Conservation (phyloP, 345 rosid species). For the Eutrema heterophyllum region DNA sequence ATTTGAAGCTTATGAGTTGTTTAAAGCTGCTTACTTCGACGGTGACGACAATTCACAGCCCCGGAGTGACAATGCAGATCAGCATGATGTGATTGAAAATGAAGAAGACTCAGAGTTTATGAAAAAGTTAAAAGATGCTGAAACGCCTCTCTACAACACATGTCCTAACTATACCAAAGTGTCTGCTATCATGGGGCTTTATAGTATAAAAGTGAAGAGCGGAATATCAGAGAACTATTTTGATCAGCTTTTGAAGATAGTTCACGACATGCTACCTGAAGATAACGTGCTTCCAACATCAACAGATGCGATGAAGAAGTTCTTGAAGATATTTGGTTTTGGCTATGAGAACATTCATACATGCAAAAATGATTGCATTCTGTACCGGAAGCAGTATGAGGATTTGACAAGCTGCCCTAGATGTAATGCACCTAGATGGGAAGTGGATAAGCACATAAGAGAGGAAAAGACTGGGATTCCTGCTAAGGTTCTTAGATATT, state of each 20-base stretch:
- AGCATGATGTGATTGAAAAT: background rate
- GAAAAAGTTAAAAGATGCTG: background rate
- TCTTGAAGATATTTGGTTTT: background rate
- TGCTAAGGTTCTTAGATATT: background rate
- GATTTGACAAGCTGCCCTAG: background rate
- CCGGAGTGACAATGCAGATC: background rate
- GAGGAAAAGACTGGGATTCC: background rate
- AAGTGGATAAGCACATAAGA: background rate
- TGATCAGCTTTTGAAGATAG: no score
- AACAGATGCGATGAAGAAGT: background rate
- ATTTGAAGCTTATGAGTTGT: background rate
- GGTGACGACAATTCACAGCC: background rate
- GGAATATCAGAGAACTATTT: no score
- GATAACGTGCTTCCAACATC: background rate
- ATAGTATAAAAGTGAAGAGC: no score
- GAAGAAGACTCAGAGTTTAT: background rate
- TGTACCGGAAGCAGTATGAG: background rate
- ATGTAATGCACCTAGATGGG: no score
- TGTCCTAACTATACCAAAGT: no score
- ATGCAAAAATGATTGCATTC: background rate
- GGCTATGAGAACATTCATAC: background rate
- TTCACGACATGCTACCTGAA: background rate
- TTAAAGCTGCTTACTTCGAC: background rate
- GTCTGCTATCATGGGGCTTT: no score
- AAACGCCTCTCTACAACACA: no score